Evolutionary conservation across 148 eudicot species (phyloP), one percentile per base, ranked within the genome.

Genomic region (Euryodendron excelsum): DNA sequence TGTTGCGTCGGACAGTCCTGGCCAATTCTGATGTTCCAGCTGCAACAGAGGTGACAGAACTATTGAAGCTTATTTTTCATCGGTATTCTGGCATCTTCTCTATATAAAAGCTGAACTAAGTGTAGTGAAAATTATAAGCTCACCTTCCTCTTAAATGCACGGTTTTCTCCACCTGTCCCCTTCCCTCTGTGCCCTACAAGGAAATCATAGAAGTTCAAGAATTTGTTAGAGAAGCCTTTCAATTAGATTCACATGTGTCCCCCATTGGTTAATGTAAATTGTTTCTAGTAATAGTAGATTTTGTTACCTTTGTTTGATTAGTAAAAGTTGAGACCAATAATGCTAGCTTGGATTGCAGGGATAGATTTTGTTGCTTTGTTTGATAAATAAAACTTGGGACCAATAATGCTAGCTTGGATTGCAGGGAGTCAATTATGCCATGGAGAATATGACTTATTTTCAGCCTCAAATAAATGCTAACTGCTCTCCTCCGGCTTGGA

Each of bases 31-130:
- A 80, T 74, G 50, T 73, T 72, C 75, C 74, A 75, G 87, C 79
- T 14, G 50, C 80, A 36, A 44, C 59, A 28, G 85, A 82, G 92
- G 92, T 85, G 68, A 78, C 77, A 55, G 17, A 31, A 56, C 53
- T 44, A 5, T 15, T 78, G 71, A 3, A 36, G 48, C 37, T 47
- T 17, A 25, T 41, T 56, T 33, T 69, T 31, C 39, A 30, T 10
- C 18, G 30, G n/a, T 61, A 56, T 37, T 12, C 25, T 33, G 15
- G 74, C 30, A 60, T 59, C 20, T 48, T 62, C 72, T 48, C 45
- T 36, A 3, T 47, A 44, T 45, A 21, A 21, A n/a, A 58, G 50
- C 12, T 23, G 50, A 58, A 41, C 20, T 36, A 37, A 36, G 30
- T 37, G n/a, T 30, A 60, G 36, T 21, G 14, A 36, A 47, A 60